Evolutionary conservation across 352 stramenopile genomes (phyloP).

Genomic region (Pseudoperonospora humuli): DNA sequence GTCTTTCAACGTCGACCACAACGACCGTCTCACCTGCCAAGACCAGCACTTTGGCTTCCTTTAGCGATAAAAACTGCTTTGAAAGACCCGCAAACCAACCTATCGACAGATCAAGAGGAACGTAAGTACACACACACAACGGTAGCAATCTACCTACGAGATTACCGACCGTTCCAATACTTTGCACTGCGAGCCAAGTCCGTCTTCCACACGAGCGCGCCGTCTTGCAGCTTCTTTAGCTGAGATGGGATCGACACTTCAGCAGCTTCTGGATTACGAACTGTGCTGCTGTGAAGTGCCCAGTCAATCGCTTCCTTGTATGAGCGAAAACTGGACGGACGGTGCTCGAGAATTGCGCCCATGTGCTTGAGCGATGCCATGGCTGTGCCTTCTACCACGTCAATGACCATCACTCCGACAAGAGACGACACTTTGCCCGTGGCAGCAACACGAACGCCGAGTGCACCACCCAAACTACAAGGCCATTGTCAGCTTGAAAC

Average conservation of each 20-base stretch:
- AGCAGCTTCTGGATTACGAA: constrained; percentile 69
- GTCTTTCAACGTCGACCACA: not conserved
- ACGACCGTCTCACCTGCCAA: constrained; percentile 40
- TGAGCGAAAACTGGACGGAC: constrained; percentile 57
- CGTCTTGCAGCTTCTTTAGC: constrained; percentile 38
- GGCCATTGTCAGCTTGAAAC: no score
- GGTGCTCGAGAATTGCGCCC: constrained; percentile 64
- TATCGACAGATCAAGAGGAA: constrained; percentile 10
- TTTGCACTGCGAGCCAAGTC: constrained; percentile 62
- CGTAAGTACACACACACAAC: not conserved
- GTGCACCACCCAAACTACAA: constrained; percentile 68
- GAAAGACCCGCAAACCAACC: constrained; percentile 83
- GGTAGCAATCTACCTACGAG: not conserved
- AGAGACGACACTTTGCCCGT: constrained; percentile 51
- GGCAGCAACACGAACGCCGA: constrained; percentile 68
- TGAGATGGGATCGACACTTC: constrained; percentile 79
- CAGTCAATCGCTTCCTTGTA: constrained; percentile 73
- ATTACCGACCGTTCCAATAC: constrained; percentile 61
- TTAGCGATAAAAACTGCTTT: constrained; percentile 74
- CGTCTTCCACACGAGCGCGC: constrained; percentile 63
- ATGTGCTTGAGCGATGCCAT: constrained; percentile 83
- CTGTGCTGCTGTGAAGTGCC: constrained; percentile 63
- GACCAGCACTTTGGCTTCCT: constrained; percentile 75
- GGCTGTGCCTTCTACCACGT: constrained; percentile 85
- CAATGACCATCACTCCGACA: constrained; percentile 81